Evolutionary conservation across 495 filamentous ascomycete genomes (phyloP).

Genomic region (Trichodelitschia bisporula): DNA sequence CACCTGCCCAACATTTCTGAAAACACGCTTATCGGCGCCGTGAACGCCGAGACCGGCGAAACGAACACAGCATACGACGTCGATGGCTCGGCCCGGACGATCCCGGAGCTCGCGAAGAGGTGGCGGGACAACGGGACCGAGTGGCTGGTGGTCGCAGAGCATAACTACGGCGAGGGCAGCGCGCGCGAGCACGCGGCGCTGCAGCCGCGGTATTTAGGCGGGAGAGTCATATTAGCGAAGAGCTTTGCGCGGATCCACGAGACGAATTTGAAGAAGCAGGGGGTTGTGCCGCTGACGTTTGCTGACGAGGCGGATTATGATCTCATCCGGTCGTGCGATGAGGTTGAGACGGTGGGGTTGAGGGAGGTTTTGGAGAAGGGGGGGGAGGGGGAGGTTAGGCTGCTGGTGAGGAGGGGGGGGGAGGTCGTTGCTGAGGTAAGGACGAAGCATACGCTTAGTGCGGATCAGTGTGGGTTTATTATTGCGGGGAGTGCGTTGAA

Average conservation of each 20-base stretch:
- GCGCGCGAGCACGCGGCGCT: conserved; percentile 93
- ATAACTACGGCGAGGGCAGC: conserved; percentile 93
- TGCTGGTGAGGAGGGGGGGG: conserved; percentile 41
- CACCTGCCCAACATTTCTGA: conserved; percentile 91
- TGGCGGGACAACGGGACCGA: conserved; percentile 48
- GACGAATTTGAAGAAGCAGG: conserved; percentile 98
- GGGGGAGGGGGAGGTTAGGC: conserved; percentile 50
- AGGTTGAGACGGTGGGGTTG: conserved; percentile 56
- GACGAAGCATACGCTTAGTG: conserved; percentile 56
- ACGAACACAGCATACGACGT: conserved; percentile 78
- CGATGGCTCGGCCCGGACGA: conserved; percentile 35
- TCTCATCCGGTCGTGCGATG: conserved; percentile 51
- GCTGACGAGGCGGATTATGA: conserved; percentile 74
- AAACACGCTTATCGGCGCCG: conserved; percentile 87
- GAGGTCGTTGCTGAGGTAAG: conserved; percentile 23
- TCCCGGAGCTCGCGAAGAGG: conserved; percentile 61
- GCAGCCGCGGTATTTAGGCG: conserved; percentile 81
- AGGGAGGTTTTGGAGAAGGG: conserved; percentile 56
- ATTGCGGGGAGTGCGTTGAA: conserved; percentile 89
- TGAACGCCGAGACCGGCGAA: conserved; percentile 76
- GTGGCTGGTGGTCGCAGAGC: conserved; percentile 90
- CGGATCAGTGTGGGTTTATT: conserved; percentile 76
- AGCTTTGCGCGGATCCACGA: conserved; percentile 93
- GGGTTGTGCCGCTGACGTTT: conserved; percentile 81
- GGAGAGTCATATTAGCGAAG: conserved; percentile 69